Percentiles rank a stretch among this genome's conserved stretches.
These are phyloP conservation scores for Cornus controversa DNA, from an alignment of 148 eudicot genomes.

Conservation along the genomic window DNA sequence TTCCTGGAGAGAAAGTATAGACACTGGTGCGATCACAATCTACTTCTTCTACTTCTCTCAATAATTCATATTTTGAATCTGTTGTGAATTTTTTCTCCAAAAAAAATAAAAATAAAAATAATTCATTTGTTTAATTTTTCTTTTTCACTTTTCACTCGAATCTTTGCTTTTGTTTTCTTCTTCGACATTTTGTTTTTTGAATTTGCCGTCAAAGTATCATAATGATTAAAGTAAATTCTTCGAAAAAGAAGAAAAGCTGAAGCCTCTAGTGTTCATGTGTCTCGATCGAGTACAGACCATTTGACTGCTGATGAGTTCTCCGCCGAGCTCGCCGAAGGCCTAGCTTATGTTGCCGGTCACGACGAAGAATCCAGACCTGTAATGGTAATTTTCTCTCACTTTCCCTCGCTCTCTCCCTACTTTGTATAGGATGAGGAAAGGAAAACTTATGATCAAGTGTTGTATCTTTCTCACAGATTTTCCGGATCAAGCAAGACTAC, in stretches of 20 bases:
- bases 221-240: conserved; percentile 21
- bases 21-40: conserved; percentile 46
- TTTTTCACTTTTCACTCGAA: conserved; percentile 4
- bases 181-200: not conserved
- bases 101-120: too few relatives aligned
- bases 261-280: conserved; percentile 10
- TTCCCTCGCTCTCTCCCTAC: conserved; percentile 14
- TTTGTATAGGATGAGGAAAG: not conserved
- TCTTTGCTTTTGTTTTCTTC: conserved; percentile 21
- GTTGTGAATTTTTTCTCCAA: not conserved
- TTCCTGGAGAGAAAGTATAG: conserved; percentile 75
- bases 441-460: not conserved
- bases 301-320: conserved; percentile 95
- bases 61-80: not conserved
- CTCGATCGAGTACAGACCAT: conserved; percentile 36
- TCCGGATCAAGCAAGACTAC: conserved; percentile 93
- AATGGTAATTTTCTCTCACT: conserved; percentile 37
- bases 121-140: conserved; percentile 4
- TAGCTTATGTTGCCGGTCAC: conserved; percentile 91
- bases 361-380: conserved; percentile 86
- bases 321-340: conserved; percentile 85
- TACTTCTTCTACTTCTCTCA: not conserved
- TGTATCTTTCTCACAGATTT: conserved; percentile 44
- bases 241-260: conserved; percentile 1
- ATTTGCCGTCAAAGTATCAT: conserved; percentile 24